These are phyloP conservation scores for Nannizziopsis arthrosporioides DNA, from an alignment of 2,329 filamentous ascomycete species.

Conservation along the genomic window DNA sequence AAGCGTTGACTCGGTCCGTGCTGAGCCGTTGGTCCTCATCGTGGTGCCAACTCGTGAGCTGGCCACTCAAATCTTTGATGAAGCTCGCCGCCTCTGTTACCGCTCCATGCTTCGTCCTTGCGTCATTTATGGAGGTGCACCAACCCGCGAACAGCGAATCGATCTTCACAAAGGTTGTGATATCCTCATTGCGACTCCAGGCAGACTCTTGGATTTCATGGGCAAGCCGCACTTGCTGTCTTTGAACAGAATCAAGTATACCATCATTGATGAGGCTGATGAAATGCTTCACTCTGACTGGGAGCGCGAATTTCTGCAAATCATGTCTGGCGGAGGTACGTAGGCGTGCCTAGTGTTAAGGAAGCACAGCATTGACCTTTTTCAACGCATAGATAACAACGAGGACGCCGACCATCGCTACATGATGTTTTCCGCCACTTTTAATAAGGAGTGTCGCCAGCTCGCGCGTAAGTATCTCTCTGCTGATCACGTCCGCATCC, in stretches of 20 bases:
- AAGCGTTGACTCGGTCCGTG: constrained; percentile 46
- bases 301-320: constrained; percentile 60
- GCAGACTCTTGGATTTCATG: constrained; percentile 77
- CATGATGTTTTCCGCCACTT: constrained; percentile 90
- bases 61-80: constrained; percentile 87
- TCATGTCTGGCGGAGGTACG: constrained; percentile 72
- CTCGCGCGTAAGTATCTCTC: constrained; percentile 67
- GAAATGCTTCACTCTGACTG: constrained; percentile 77
- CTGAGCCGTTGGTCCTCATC: constrained; percentile 79
- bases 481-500: constrained; percentile 63
- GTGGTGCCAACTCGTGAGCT: constrained; percentile 81
- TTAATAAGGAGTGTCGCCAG: constrained; percentile 65
- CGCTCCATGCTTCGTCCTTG: constrained; percentile 87
- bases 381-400: constrained; percentile 49
- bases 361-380: background rate
- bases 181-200: constrained; percentile 75
- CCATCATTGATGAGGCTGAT: constrained; percentile 86
- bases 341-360: constrained; percentile 13
- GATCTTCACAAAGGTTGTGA: constrained; percentile 79
- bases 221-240: constrained; percentile 43
- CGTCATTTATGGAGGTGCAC: constrained; percentile 76
- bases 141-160: constrained; percentile 54
- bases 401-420: constrained; percentile 57
- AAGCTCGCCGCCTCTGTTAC: constrained; percentile 85
- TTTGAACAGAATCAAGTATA: constrained; percentile 37